Percentiles rank a stretch among this genome's conserved stretches.
Evolutionary conservation across 768 basidiomycete genomes (phyloP).

Genomic region (Suillus cothurnatus): DNA sequence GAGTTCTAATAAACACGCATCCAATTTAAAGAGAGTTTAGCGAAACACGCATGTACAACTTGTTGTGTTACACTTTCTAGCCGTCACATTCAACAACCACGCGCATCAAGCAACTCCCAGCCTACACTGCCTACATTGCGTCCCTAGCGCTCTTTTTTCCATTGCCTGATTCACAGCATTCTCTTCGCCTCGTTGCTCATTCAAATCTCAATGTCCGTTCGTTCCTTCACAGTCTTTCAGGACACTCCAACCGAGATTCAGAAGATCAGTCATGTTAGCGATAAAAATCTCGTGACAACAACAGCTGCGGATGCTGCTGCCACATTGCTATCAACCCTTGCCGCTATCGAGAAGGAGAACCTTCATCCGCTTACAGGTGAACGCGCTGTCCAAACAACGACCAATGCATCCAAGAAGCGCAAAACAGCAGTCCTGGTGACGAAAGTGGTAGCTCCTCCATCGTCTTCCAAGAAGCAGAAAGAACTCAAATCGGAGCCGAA

Average conservation of each 20-base stretch:
- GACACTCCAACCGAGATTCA: slow-evolving; percentile 46
- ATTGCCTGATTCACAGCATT: slow-evolving; percentile 6
- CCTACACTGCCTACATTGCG: slow-evolving; percentile 8
- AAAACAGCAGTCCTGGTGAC: slow-evolving; percentile 61
- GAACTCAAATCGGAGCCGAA: slow-evolving; percentile 52
- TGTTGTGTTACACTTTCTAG: slow-evolving; percentile 18
- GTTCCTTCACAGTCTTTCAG: slow-evolving; percentile 66
- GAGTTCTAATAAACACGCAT: slow-evolving; percentile 32
- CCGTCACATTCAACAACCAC: slow-evolving; percentile 35
- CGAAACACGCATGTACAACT: slow-evolving; percentile 22
- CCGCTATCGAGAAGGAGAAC: slow-evolving; percentile 74
- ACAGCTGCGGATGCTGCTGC: slow-evolving; percentile 27
- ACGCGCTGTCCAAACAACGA: slow-evolving; percentile 44
- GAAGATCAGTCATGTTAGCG: slow-evolving; percentile 31
- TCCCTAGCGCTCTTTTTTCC: slow-evolving; percentile 11
- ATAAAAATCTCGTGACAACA: slow-evolving; percentile 24
- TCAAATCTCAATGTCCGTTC: slow-evolving; percentile 49
- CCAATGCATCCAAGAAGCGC: slow-evolving; percentile 56
- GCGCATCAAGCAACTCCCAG: slow-evolving; percentile 16
- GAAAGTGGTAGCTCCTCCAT: slow-evolving; percentile 40
- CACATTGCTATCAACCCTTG: slow-evolving; percentile 38
- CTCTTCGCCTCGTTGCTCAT: slow-evolving; percentile 13
- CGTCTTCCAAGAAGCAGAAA: slow-evolving; percentile 44
- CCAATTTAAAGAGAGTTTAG: slow-evolving; percentile 31
- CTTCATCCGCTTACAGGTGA: slow-evolving; percentile 74